Conservation (phyloP, 208 protist genomes). For the Leishmania turanica region DNA sequence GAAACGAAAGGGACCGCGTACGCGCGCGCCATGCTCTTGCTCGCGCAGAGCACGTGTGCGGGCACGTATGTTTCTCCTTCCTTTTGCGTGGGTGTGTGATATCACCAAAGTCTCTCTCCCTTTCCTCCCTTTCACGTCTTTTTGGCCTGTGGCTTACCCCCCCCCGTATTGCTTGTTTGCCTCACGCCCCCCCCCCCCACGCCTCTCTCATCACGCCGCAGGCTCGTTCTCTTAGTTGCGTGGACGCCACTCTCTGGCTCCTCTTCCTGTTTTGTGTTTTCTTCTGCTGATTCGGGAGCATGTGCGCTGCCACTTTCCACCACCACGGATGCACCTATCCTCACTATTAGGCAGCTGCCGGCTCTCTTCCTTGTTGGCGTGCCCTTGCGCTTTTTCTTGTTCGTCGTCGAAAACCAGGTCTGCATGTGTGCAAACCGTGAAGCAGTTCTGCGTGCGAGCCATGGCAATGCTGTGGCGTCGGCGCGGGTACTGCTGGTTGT, state of each 20-base stretch:
- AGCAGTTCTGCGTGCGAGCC: neutral
- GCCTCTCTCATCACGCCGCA: neutral
- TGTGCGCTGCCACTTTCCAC: neutral
- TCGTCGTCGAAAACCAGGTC: neutral
- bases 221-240: neutral
- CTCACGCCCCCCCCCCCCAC: no score
- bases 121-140: neutral
- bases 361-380: neutral
- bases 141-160: neutral
- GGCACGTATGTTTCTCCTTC: neutral
- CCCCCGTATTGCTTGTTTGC: neutral
- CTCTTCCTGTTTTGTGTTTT: neutral
- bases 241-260: neutral
- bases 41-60: neutral
- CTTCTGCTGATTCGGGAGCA: neutral
- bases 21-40: neutral
- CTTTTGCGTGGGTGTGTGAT: neutral
- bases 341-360: neutral
- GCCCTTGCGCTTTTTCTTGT: slow-evolving; percentile 13
- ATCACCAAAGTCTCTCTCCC: neutral
- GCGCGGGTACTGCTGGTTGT: neutral
- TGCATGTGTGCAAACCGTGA: neutral
- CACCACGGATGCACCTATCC: neutral
- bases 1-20: neutral
- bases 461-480: neutral